Evolutionary conservation across 768 basidiomycete species (phyloP), one percentile per base, ranked within the genome.

Genomic region (Tylopilus sp.): DNA sequence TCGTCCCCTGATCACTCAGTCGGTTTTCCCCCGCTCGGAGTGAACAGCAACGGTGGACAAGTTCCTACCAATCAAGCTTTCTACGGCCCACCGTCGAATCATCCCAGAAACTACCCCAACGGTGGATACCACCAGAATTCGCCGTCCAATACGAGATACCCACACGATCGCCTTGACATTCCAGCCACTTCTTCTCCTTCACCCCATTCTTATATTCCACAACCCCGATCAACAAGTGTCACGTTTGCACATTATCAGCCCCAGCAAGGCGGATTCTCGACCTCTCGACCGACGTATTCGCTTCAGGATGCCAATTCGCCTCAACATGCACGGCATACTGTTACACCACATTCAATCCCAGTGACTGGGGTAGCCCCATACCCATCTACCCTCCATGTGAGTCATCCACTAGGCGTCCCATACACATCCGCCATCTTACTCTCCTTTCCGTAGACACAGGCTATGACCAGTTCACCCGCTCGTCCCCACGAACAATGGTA

Each of bases 171-270:
- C 16, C 49, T 63, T 22, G 65, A 60, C 45, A 25, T 46, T 19
- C 58, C 53, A 28, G 33, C 62, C 45, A 29, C 42, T 30, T 22
- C 68, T 46, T 54, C 53, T 26, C 49, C 53, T 26, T 22, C 61
- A 1, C 38, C 68, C 10, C 61, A 56, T 19, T 42, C 62, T n/a
- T 55, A 56, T 22, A 22, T 53, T 38, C 38, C 67, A 37, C 60
- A 63, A 24, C 40, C 62, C 7, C 66, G 58, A 30, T 40, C 67
- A 9, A 16, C 63, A 36, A 56, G 63, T 14, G 64, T 73, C 45
- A 72, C 71, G 11, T 72, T 72, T 54, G 70, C 71, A 26, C 71
- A 72, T 42, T 72, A 72, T 59, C 72, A 72, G 21, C 71, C 71
- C 12, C 68, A 71, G 34, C 72, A 67, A 54, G 70, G 69, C 17